Evolutionary conservation across 2,329 filamentous ascomycete species (phyloP), one percentile per base, ranked within the genome.

Genomic region (Myriosclerotinia curreyana): DNA sequence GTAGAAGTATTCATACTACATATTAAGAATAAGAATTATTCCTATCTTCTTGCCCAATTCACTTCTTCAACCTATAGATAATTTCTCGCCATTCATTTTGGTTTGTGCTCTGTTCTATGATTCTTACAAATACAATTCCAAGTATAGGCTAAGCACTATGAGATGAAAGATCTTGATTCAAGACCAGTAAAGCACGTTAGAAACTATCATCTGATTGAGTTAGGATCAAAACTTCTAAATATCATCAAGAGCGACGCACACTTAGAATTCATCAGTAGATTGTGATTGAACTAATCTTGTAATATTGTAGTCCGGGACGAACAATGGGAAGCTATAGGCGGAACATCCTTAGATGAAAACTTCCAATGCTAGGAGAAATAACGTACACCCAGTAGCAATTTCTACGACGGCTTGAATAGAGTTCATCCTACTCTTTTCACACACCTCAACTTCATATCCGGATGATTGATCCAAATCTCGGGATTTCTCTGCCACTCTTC

Each of bases 391-490:
- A 49, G 31, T 11, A 17, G 42, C 28, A 28, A 20, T 46, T 12
- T 9, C n/a, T 59, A 22, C 9, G 34, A 22, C 31, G 11, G 36
- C n/a, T 1, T 25, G 28, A 36, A 49, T 36, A 36, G 1, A 46
- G 25, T 31, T 59, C 14, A 59, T 59, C n/a, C 55, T 48, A 25
- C 28, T 49, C 55, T 59, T 40, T 53, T 62, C n/a, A 42, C 50
- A 25, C 62, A 64, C 25, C 34, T 60, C 22, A 64, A 60, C 28
- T 60, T 42, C 54, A 60, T 60, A 34, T 60, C 25, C 11, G 62
- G 62, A 38, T 64, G 62, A 38, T 58, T 63, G 22, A 65, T 61
- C 53, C 53, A 65, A 55, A 51, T 50, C 42, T 60, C 56, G 40
- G 36, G 28, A 46, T 60, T 60, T 17, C 54, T 51, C 20, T 60